Base-by-base conservation (phyloP, 2,329 filamentous ascomycete genomes). In the Phialophora expanda region DNA sequence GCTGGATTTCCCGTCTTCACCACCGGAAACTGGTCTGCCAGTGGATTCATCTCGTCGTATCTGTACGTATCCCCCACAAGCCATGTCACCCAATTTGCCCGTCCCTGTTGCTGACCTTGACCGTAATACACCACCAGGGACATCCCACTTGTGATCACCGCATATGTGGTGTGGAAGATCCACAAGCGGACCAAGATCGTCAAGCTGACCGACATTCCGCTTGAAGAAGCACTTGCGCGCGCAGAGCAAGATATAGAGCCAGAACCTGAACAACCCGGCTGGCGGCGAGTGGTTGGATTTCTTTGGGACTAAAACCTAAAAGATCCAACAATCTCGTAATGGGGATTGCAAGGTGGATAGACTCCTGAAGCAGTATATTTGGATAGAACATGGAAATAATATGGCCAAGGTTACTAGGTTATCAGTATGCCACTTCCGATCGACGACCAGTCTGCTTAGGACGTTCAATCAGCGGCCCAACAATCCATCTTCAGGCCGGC, bases 1-100 rank as follows among this genome's bases (percentile, higher is more conserved):
- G 86, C 87, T 44, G 90, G 90, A 0, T 92, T 92, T 70, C 67
- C 79, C 1, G 85, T 86, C 3, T 89, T 89, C 65, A 87, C 85
- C 1, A 77, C 76, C 41, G 86, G 86, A 2, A 83, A 85, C 64
- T 89, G 86, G 86, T 79, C 84, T 62, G 73, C 84, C 0, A 81
- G 81, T 22, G 78, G 76, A 1, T 89, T 89, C 69, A 82, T 89
- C 1, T 88, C 87, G 0, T 83, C 86, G 0, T 89, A 89, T 67
- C 72, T 89, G 84, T 89, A 82, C 78, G 79, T 61, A 5, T 28
- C n/a, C 1, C 28, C 8, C 22, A 4, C 9, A 28, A 8, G 2
- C 53, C 17, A n/a, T 55, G n/a, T 6, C 53, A n/a, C 9, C 9
- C 26, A n/a, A 22, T 1, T 3, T 26, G 22, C 11, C 26, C 4